Conservation (phyloP, 2,329 filamentous ascomycete species). For the Colletotrichum nymphaeae region DNA sequence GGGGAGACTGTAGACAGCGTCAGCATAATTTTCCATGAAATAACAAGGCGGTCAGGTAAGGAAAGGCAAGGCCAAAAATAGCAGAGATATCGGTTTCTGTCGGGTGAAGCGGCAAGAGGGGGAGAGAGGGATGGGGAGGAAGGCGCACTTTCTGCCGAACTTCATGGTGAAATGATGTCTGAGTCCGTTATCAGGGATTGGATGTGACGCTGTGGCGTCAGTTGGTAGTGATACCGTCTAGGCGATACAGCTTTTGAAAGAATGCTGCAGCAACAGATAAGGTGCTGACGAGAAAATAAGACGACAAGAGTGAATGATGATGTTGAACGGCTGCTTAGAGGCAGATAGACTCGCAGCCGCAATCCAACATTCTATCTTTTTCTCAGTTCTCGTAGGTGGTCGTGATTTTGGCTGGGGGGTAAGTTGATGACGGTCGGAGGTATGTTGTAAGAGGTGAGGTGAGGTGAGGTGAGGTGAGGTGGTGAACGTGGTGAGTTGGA, state of each 20-base stretch:
- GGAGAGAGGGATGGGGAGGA: not conserved
- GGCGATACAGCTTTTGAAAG: not conserved
- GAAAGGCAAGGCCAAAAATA: not conserved
- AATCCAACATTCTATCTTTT: constrained; percentile 12
- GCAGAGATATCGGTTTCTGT: not conserved
- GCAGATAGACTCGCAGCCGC: constrained; percentile 16
- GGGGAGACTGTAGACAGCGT: constrained; percentile 65
- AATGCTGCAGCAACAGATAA: constrained; percentile 14
- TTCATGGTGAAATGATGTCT: constrained; percentile 68
- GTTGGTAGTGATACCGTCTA: not conserved
- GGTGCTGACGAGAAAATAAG: constrained; percentile 13
- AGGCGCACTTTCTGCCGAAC: constrained; percentile 68
- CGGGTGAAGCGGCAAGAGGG: not conserved
- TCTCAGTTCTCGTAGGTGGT: not conserved
- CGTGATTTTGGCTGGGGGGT: not conserved
- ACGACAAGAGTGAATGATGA: not conserved
- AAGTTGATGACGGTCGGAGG: not conserved
- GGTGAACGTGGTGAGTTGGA: not conserved
- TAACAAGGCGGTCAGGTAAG: not conserved
- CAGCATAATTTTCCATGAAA: constrained; percentile 31
- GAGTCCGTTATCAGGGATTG: constrained; percentile 12
- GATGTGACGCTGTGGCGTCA: constrained; percentile 24
- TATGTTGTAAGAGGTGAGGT: not conserved
- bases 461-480: not conserved
- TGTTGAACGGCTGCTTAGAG: constrained; percentile 17